phyloP scores from a whole-genome alignment of 768 basidiomycete species.

The Tulasnella calospora region DNA sequence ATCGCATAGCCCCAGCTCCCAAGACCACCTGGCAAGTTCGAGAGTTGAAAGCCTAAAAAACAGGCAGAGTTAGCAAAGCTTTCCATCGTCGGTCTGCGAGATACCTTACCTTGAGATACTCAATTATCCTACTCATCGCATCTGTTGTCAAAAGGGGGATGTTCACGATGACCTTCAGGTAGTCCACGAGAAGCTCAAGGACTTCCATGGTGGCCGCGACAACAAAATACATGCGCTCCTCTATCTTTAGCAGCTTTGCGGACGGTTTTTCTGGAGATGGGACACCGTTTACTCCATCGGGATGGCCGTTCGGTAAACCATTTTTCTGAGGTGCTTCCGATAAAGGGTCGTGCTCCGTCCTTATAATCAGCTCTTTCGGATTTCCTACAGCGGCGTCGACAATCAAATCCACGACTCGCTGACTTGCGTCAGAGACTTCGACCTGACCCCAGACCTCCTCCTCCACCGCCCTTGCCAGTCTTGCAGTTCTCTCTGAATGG shows the following conservation, averaged over 20 bases:
- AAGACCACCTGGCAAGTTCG: conserved; percentile 96
- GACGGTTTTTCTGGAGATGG: conserved; percentile 25
- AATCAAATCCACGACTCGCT: conserved; percentile 66
- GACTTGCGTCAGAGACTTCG: conserved; percentile 62
- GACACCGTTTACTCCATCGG: conserved; percentile 20
- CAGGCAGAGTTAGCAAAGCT: not conserved
- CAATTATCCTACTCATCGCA: conserved; percentile 89
- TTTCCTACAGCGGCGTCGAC: conserved; percentile 79
- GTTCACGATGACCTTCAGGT: conserved; percentile 82
- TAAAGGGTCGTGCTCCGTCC: conserved; percentile 10
- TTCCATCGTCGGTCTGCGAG: not conserved
- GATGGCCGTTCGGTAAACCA: not conserved
- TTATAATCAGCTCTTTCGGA: conserved; percentile 60
- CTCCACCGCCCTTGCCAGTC: conserved; percentile 85
- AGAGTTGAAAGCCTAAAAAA: conserved; percentile 79
- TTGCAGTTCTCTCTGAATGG: conserved; percentile 73
- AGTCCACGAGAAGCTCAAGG: conserved; percentile 65
- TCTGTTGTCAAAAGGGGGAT: conserved; percentile 86
- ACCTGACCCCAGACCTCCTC: conserved; percentile 90
- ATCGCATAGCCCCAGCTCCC: conserved; percentile 98
- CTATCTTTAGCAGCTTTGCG: conserved; percentile 57
- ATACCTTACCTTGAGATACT: conserved; percentile 69
- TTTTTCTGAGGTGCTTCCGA: conserved; percentile 18
- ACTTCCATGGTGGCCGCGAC: conserved; percentile 81
- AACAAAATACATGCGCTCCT: conserved; percentile 77